These are phyloP conservation scores for Cryptococcus sp. DNA, from an alignment of 1,284 basidiomycete genomes.

Conservation along the genomic window DNA sequence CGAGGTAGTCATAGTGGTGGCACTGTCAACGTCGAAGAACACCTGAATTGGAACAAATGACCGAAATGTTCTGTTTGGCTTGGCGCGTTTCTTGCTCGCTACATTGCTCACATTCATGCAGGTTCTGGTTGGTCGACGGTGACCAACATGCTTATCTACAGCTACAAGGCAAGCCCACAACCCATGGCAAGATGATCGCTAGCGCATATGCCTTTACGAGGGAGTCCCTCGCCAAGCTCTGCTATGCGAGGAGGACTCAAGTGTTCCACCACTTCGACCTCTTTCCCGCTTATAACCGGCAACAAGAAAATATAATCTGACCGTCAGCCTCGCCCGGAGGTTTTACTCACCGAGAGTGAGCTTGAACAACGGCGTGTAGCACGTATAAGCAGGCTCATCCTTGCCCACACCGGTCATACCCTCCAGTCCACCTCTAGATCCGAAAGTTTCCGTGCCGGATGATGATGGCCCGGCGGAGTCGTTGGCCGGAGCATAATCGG, in stretches of 20 bases:
- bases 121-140: too few relatives aligned
- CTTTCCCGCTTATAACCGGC: slow-evolving; percentile 31
- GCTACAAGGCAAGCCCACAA: slow-evolving; percentile 12
- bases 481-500: slow-evolving; percentile 54
- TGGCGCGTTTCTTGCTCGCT: too few relatives aligned
- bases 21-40: too few relatives aligned
- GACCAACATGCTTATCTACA: too few relatives aligned
- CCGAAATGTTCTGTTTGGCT: too few relatives aligned
- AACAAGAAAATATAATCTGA: slow-evolving; percentile 77
- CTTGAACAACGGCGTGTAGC: slow-evolving; percentile 59
- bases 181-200: slow-evolving; percentile 83
- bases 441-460: slow-evolving; percentile 48
- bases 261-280: slow-evolving; percentile 57
- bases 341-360: slow-evolving; percentile 61
- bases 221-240: slow-evolving; percentile 68
- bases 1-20: too few relatives aligned
- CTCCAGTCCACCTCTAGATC: slow-evolving; percentile 51
- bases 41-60: too few relatives aligned
- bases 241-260: slow-evolving; percentile 62
- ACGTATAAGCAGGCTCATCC: slow-evolving; percentile 59
- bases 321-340: background rate
- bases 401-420: slow-evolving; percentile 51
- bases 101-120: too few relatives aligned
- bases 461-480: slow-evolving; percentile 19
- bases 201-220: slow-evolving; percentile 70